Evolutionary conservation across 1,139 yeast genomes (phyloP), one percentile per base, ranked within the genome.

Genomic region (Lodderomyces orthopsilosis): DNA sequence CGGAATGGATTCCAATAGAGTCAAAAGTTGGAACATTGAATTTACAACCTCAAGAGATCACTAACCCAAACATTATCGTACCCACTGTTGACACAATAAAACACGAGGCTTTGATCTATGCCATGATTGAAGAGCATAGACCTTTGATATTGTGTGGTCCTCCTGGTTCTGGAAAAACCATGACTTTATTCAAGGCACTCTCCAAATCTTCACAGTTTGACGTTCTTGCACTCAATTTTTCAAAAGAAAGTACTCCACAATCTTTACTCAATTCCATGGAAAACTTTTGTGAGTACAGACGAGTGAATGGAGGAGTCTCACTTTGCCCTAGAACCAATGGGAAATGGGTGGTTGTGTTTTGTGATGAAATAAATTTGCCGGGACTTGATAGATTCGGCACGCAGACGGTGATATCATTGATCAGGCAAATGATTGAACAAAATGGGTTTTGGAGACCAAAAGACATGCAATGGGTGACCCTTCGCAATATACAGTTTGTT

Each of bases 131-230:
- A 33, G 79, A 80, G 38, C 85, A 78, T 46, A 66, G 68, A 39
- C 80, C 95, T 0, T 61, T 89, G 19, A 68, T 93, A 26, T 69
- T 93, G 27, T 90, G 96, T 65, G 98, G 98, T 4, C 98, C 98
- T 0, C 98, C 98, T 0, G 98, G 98, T 2, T 85, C 96, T 0
- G 98, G 98, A 49, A 93, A 93, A 58, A 91, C 98, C 0, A 91
- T 91, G 98, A 83, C 93, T 0, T 64, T 93, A 23, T 74, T 87
- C 51, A 81, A 84, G 43, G 83, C 90, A 0, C 62, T 93, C 37
- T 68, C 87, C 40, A 74, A 72, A 43, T 71, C 84, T 0, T 75
- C 82, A 0, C 69, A 74, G 22, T 67, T 81, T 46, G 87, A 83
- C 33, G 68, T 88, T 5, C 71, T 83, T 2, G 79, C 89, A 1